These are phyloP conservation scores for Holtermannia corniformis DNA, from an alignment of 768 basidiomycete genomes.

Conservation along the genomic window DNA sequence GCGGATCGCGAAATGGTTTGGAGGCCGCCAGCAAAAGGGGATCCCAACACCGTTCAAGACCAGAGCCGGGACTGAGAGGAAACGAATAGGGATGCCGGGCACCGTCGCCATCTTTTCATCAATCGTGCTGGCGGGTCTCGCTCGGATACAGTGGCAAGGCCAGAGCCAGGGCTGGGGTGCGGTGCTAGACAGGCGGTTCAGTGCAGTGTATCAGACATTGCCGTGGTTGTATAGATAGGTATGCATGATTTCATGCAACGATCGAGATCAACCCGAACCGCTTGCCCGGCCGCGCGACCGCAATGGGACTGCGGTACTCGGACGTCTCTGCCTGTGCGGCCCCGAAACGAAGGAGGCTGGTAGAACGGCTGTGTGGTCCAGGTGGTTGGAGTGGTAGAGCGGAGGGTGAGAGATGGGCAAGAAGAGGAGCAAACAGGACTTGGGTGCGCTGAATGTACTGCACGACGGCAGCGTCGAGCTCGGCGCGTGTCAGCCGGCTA, in stretches of 20 bases:
- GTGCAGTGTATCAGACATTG: not conserved
- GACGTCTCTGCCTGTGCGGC: conserved; percentile 10
- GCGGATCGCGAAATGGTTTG: not conserved
- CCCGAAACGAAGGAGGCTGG: conserved; percentile 15
- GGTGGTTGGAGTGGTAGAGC: not conserved
- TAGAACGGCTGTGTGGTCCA: not conserved
- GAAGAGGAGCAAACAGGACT: conserved; percentile 24
- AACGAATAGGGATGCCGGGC: not conserved
- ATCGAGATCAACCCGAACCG: conserved; percentile 34
- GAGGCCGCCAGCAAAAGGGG: not conserved
- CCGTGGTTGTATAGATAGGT: not conserved
- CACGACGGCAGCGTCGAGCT: not conserved
- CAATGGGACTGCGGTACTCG: conserved; percentile 30
- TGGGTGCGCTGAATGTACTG: conserved; percentile 21
- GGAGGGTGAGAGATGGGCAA: conserved; percentile 14
- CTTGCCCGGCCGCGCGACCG: conserved; percentile 35
- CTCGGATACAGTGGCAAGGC: not conserved
- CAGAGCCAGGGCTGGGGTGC: not conserved
- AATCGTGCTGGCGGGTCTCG: not conserved
- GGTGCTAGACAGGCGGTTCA: not conserved
- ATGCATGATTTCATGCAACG: conserved; percentile 5
- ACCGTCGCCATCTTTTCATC: not conserved
- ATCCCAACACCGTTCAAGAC: not conserved
- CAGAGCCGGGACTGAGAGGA: not conserved
- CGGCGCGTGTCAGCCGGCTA: not conserved